Base-by-base conservation (phyloP, 306 rosid genomes). In the Crotalaria pallida region DNA sequence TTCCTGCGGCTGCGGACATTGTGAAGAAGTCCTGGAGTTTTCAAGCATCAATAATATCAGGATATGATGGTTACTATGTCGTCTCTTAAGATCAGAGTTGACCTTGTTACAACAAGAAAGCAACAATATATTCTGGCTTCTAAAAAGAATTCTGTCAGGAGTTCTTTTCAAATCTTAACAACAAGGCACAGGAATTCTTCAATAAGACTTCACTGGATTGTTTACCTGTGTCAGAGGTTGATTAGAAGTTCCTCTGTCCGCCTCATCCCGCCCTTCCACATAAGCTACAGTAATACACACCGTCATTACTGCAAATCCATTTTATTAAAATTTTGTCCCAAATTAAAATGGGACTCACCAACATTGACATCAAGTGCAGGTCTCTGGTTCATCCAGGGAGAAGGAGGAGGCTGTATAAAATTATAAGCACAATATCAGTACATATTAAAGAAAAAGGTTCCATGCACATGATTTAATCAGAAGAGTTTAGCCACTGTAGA, bases 201-300 rank as follows among this genome's bases (percentile, higher is more conserved):
- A 21, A 24, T 48, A 73, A 29, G 24, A 74, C 76, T 58, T 12
- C 40, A 21, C 21, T 24, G 69, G 61, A 79, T 79, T 26, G 75
- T 67, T 77, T 84, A 89, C 99, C 89, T 95, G 96, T 65, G 93
- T 95, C 59, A 73, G 68, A 52, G 87, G 68, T 79, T 85, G 96
- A 73, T 86, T 84, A 65, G 96, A 76, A 64, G 84, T 78, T 84
- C 99, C 96, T 77, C 91, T 87, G 65, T 91, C 97, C 16, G 69
- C 81, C 76, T 91, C 99, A 16, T 91, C 99, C 79, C 97, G 89
- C 83, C 93, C 97, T 84, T 95, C 99, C 74, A 86, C 97, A 34
- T 95, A 95, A 79, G 99, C 99, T 95, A 72, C 81, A 86, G 53
- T 56, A 73, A 80, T 53, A 76, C 72, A 72, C 36, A 59, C 64